Conservation (phyloP, 2,329 filamentous ascomycete species). For the Beauveria asiatica region DNA sequence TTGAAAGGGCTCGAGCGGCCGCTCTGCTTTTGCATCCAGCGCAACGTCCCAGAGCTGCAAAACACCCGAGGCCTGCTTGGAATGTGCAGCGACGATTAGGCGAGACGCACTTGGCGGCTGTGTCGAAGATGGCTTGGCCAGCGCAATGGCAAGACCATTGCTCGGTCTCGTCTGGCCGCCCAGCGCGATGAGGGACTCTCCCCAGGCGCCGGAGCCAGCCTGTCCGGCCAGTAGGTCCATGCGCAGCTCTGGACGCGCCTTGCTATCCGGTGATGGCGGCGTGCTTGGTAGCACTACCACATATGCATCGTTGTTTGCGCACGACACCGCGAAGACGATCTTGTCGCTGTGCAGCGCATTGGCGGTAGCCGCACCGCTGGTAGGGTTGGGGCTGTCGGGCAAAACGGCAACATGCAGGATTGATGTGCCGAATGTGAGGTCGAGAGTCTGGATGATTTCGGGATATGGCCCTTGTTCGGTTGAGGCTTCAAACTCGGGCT, state of each 20-base stretch:
- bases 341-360: slow-evolving; percentile 43
- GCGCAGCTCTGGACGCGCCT: slow-evolving; percentile 44
- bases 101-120: slow-evolving; percentile 27
- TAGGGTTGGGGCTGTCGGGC: slow-evolving; percentile 39
- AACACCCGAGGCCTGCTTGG: slow-evolving; percentile 49
- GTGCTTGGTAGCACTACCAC: slow-evolving; percentile 52
- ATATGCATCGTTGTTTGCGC: slow-evolving; percentile 47
- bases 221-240: slow-evolving; percentile 42
- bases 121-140: slow-evolving; percentile 37
- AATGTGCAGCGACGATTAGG: slow-evolving; percentile 52
- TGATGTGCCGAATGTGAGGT: slow-evolving; percentile 49
- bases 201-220: slow-evolving; percentile 55
- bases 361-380: slow-evolving; percentile 39
- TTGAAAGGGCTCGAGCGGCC: slow-evolving; percentile 45
- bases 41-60: slow-evolving; percentile 51
- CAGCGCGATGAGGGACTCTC: slow-evolving; percentile 48
- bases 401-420: slow-evolving; percentile 48
- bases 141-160: slow-evolving; percentile 47
- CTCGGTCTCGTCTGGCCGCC: slow-evolving; percentile 44
- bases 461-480: slow-evolving; percentile 45
- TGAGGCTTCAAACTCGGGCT: slow-evolving; percentile 38
- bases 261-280: slow-evolving; percentile 52
- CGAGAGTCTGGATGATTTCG: slow-evolving; percentile 50
- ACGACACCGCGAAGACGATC: slow-evolving; percentile 54
- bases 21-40: slow-evolving; percentile 30